Percentiles rank a stretch among this genome's conserved stretches.
Evolutionary conservation across 148 eudicot genomes (phyloP).

Genomic region (Dianthus caryophyllus): DNA sequence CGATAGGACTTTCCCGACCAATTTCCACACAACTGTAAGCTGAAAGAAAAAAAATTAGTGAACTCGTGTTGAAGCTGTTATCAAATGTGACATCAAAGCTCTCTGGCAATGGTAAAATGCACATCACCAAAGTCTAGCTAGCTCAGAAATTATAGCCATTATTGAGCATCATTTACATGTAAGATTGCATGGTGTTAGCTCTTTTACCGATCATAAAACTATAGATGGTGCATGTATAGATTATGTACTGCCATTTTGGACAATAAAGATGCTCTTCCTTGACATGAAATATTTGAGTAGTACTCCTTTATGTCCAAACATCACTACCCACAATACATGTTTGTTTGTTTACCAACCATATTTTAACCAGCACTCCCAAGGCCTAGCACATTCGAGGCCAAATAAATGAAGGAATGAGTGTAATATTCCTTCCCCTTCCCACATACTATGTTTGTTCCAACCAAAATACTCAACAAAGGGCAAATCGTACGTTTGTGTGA

Average conservation of each 20-base stretch:
- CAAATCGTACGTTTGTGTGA: background rate
- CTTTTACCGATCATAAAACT: background rate
- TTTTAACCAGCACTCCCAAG: background rate
- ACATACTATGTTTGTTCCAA: background rate
- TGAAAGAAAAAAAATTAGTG: constrained; percentile 63
- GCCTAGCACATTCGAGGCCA: background rate
- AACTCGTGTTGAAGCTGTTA: constrained; percentile 24
- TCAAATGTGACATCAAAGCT: background rate
- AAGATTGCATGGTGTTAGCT: background rate
- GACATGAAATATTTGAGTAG: background rate
- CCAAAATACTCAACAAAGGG: background rate
- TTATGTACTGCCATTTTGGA: constrained; percentile 1
- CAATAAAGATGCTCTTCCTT: background rate
- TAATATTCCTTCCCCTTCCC: background rate
- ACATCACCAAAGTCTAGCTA: background rate
- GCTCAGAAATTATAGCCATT: background rate
- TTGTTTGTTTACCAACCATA: background rate
- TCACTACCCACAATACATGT: background rate
- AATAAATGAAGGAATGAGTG: background rate
- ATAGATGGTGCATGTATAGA: background rate
- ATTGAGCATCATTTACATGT: background rate
- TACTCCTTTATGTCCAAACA: background rate
- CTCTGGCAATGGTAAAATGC: background rate
- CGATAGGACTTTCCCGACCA: constrained; percentile 59
- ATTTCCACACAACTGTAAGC: constrained; percentile 94